A percentile compares a stretch with the other conserved stretches of the same genome.
phyloP scores from a whole-genome alignment of 345 rosid genomes.

The Brassica cretica region DNA sequence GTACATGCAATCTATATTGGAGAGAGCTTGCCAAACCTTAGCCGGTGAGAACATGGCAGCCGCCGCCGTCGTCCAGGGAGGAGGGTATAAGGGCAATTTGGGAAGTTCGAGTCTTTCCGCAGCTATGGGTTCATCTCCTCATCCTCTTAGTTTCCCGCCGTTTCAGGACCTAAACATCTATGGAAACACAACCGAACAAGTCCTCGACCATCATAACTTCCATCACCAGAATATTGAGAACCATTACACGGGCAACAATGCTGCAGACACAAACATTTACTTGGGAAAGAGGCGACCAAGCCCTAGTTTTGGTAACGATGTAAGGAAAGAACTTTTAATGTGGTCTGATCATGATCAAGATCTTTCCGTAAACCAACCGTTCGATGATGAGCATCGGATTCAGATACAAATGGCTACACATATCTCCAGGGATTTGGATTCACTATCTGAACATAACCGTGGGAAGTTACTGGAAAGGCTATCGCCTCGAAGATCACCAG shows the following conservation, averaged over 20 bases:
- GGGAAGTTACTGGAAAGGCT: conserved; percentile 61
- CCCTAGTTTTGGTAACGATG: conserved; percentile 50
- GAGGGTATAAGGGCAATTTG: conserved; percentile 50
- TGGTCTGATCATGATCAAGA: conserved; percentile 87
- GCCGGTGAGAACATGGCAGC: conserved; percentile 64
- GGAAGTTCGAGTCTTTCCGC: conserved; percentile 54
- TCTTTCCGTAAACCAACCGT: background rate
- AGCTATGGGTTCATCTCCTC: conserved; percentile 35
- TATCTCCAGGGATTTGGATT: conserved; percentile 59
- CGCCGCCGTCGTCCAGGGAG: background rate
- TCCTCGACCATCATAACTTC: conserved; percentile 60
- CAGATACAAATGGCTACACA: conserved; percentile 53
- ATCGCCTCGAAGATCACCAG: conserved; percentile 63
- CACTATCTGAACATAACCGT: conserved; percentile 53
- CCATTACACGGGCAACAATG: conserved; percentile 48
- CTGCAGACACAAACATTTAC: conserved; percentile 47
- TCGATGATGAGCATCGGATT: conserved; percentile 48
- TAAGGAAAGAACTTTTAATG: conserved; percentile 65
- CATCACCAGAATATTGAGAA: conserved; percentile 58
- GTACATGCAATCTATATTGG: conserved; percentile 93
- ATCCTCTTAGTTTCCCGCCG: conserved; percentile 66
- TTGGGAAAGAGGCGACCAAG: conserved; percentile 70
- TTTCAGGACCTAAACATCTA: conserved; percentile 95
- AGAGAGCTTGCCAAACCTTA: conserved; percentile 93
- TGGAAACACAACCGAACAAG: conserved; percentile 51